Evolutionary conservation across 331 rosid species (phyloP).

Genomic region (Malus hybrid): DNA sequence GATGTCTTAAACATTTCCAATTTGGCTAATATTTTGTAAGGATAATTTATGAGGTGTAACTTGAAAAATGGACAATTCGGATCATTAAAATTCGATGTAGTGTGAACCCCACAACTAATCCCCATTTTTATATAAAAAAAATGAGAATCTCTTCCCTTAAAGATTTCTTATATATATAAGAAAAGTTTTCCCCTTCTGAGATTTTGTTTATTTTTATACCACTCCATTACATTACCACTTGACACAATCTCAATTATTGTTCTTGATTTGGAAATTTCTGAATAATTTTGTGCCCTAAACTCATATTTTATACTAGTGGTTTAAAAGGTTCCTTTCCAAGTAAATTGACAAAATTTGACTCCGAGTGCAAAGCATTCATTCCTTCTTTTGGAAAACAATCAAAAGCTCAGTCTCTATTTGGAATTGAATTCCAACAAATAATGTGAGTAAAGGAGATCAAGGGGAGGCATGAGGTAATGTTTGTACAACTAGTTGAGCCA

Average conservation of each 20-base stretch:
- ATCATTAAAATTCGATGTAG: too few species aligned
- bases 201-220: neutral
- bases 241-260: neutral
- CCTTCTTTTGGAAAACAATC: neutral
- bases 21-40: too few species aligned
- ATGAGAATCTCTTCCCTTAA: too few species aligned
- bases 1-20: too few species aligned
- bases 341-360: constrained; percentile 86
- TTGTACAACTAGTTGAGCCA: neutral
- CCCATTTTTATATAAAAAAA: too few species aligned
- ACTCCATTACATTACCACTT: neutral
- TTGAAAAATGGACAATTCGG: too few species aligned
- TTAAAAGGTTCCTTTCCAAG: constrained; percentile 89
- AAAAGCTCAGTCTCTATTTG: neutral
- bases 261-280: neutral
- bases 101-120: too few species aligned
- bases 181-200: neutral
- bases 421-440: neutral
- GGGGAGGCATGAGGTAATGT: neutral
- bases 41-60: too few species aligned
- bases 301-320: neutral
- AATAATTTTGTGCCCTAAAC: neutral
- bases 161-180: too few species aligned
- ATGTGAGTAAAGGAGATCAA: neutral
- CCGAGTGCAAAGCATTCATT: too few species aligned